Evolutionary conservation across 306 rosid species (phyloP).

Genomic region (Vachellia pachyceras): DNA sequence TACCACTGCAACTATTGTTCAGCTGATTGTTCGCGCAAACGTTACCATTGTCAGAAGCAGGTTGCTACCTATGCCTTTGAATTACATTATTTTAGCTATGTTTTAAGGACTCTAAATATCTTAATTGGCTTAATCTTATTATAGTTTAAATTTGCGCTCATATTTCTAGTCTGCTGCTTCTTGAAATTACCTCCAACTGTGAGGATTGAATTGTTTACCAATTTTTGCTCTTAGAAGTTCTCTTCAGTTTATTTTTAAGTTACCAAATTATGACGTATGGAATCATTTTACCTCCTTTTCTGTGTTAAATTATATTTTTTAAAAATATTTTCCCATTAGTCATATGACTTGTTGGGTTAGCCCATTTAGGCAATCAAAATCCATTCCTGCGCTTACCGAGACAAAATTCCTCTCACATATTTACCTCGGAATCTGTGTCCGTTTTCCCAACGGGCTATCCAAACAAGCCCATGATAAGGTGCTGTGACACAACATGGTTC

Average conservation of each 20-base stretch:
- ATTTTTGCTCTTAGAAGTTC: conserved; percentile 18
- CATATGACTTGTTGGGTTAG: too few species aligned
- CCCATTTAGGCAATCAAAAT: too few species aligned
- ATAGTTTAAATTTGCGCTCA: neutral
- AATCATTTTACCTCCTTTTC: conserved; percentile 33
- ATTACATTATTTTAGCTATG: neutral
- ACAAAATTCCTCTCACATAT: too few species aligned
- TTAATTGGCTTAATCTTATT: conserved; percentile 4
- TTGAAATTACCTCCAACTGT: conserved; percentile 9
- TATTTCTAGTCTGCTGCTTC: conserved; percentile 3
- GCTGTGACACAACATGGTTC: conserved; percentile 34
- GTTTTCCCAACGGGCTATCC: too few species aligned
- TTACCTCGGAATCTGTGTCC: too few species aligned
- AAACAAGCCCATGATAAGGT: too few species aligned
- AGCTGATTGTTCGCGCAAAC: conserved; percentile 84
- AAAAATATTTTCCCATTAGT: conserved; percentile 19
- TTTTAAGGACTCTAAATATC: conserved; percentile 7
- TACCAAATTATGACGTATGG: conserved; percentile 17
- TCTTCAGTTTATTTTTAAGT: conserved; percentile 24
- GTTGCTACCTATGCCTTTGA: conserved; percentile 41
- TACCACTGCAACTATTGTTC: conserved; percentile 89
- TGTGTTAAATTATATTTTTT: too few species aligned
- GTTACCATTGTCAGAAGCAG: conserved; percentile 92
- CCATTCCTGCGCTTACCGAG: too few species aligned
- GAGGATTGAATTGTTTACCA: conserved; percentile 27